These are phyloP conservation scores for Pseudisothecium myosuroides DNA, from an alignment of 225 moss, liverwort and hornwort genomes.

Conservation along the genomic window DNA sequence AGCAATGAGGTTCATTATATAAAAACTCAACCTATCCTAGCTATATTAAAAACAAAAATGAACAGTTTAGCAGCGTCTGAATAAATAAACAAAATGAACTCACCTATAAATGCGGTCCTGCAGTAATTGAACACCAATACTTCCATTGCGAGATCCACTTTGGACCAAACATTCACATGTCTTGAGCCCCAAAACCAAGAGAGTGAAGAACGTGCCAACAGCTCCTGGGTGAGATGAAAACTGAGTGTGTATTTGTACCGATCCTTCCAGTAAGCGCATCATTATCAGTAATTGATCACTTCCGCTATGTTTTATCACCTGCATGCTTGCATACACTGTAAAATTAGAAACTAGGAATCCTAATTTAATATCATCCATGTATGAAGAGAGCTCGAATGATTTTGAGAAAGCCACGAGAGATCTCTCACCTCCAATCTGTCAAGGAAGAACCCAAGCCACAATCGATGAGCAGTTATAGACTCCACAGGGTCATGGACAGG, in stretches of 20 bases:
- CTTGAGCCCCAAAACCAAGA: slow-evolving; percentile 63
- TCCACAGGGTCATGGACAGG: slow-evolving; percentile 33
- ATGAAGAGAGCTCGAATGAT: background rate
- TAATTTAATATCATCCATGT: background rate
- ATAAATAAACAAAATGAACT: background rate
- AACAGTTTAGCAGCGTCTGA: background rate
- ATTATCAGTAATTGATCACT: slow-evolving; percentile 61
- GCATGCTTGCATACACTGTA: background rate
- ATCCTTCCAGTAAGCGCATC: slow-evolving; percentile 65
- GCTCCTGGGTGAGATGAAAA: slow-evolving; percentile 76
- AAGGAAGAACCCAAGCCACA: slow-evolving; percentile 79
- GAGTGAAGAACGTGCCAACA: slow-evolving; percentile 67
- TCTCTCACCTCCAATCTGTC: slow-evolving; percentile 63
- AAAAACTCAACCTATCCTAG: background rate
- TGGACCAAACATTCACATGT: slow-evolving; percentile 47
- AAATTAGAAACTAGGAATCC: background rate
- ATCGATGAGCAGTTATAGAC: slow-evolving; percentile 52
- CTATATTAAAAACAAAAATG: background rate
- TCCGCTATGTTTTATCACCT: slow-evolving; percentile 59
- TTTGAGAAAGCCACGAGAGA: background rate
- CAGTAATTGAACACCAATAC: slow-evolving; percentile 37
- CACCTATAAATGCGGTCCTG: slow-evolving; percentile 67
- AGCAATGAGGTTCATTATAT: background rate
- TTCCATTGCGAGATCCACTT: slow-evolving; percentile 24
- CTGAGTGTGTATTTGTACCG: slow-evolving; percentile 44